Conservation (phyloP, 208 protist species). For the Entamoeba nuttalli region DNA sequence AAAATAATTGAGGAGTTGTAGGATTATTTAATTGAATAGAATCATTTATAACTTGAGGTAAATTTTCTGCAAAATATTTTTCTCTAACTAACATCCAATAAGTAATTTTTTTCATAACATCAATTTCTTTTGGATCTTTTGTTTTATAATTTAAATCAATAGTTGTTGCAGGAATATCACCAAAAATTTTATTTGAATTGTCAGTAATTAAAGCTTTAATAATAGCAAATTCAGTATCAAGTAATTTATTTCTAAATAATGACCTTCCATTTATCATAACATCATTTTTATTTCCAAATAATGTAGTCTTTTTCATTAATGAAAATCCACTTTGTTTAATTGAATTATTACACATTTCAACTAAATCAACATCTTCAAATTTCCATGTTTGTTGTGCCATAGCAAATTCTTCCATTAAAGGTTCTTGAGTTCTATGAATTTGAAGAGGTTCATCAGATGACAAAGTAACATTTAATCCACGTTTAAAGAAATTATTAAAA, state of each 20-base stretch:
- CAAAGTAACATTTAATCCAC: background rate
- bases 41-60: background rate
- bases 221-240: background rate
- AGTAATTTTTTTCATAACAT: background rate
- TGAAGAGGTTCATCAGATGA: slow-evolving; percentile 35
- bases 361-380: background rate
- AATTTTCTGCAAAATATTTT: background rate
- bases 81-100: background rate
- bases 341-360: slow-evolving; percentile 2
- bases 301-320: background rate
- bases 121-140: background rate
- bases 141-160: background rate
- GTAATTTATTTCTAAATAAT: background rate
- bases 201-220: background rate
- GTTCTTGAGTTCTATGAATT: slow-evolving; percentile 53
- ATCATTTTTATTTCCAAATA: slow-evolving; percentile 16
- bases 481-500: slow-evolving; percentile 51
- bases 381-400: slow-evolving; percentile 5
- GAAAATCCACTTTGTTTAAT: background rate
- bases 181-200: background rate
- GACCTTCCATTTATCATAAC: background rate
- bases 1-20: background rate
- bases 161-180: background rate
- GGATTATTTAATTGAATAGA: background rate
- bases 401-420: slow-evolving; percentile 13